Evolutionary conservation across 129 eudicot genomes (phyloP), one percentile per base, ranked within the genome.

Genomic region (Logfia minima): DNA sequence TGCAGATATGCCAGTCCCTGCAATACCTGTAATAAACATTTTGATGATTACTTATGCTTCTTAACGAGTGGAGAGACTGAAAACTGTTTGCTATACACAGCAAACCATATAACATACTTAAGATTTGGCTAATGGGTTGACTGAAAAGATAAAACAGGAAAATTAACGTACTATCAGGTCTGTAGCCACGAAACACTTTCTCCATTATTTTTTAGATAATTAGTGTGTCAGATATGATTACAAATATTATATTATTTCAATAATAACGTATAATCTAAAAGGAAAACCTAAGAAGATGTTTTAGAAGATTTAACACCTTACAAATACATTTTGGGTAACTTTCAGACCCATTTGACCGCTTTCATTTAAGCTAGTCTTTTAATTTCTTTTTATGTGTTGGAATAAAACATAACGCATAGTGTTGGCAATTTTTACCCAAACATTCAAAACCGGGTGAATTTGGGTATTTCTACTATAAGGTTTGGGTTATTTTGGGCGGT

Each of bases 1-100:
- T 94, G 97, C 88, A 94, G 73, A 85, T 91, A 94, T 78, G 89
- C 90, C 28, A 94, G 96, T 64, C 98, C 97, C 74, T 89, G 89
- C 76, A 94, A 84, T 75, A 94, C 98, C 98, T 94, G 85, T 58
- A 82, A 75, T 58, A 32, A 53, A 72, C 52, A 71, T 26, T 7
- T 8, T 35, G n/a, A 7, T 68, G 18, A 68, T 68, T 24, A 24
- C n/a, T n/a, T n/a, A n/a, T n/a, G n/a, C n/a, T n/a, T n/a, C n/a
- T n/a, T n/a, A n/a, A n/a, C n/a, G n/a, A n/a, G n/a, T n/a, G n/a
- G n/a, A n/a, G n/a, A n/a, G n/a, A n/a, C n/a, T n/a, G n/a, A n/a
- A n/a, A n/a, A n/a, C n/a, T n/a, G n/a, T n/a, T n/a, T n/a, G n/a
- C n/a, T n/a, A n/a, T n/a, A n/a, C n/a, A n/a, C 26, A 24, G 26